Percentiles rank a stretch among this genome's conserved stretches.
Evolutionary conservation across 345 rosid genomes (phyloP).

Genomic region (Clausena lansium): DNA sequence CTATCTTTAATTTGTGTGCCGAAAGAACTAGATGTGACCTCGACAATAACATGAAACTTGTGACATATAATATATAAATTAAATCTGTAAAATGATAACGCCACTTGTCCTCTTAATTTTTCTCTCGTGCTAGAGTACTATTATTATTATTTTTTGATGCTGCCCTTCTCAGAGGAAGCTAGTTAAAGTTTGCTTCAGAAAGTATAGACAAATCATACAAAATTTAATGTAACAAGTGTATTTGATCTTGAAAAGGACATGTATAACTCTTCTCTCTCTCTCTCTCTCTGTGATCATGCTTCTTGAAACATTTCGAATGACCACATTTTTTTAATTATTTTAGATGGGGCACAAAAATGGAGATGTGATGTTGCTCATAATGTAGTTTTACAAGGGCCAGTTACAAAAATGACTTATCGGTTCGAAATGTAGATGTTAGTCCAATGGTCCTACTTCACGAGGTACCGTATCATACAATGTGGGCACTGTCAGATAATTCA

Average conservation of each 20-base stretch:
- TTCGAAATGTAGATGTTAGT: too few relatives aligned
- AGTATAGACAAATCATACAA: neutral
- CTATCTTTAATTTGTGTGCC: neutral
- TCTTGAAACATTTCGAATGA: neutral
- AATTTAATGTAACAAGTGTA: neutral
- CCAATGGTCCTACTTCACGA: rapidly evolving
- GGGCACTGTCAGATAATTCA: too few relatives aligned
- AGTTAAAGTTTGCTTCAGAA: neutral
- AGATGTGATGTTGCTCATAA: neutral
- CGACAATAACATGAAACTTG: neutral
- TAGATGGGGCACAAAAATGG: too few relatives aligned
- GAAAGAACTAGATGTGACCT: neutral
- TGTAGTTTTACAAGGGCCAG: neutral
- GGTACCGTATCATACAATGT: too few relatives aligned
- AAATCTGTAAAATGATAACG: neutral
- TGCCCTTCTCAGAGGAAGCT: neutral
- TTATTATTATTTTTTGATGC: neutral
- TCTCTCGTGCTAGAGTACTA: neutral
- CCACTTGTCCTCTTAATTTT: neutral
- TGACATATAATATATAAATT: neutral
- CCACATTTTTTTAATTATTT: neutral
- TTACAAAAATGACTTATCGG: too few relatives aligned
- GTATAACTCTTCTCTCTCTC: neutral
- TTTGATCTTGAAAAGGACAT: neutral
- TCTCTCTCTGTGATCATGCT: neutral